These are phyloP conservation scores for Dillenia turbinata DNA, from an alignment of 164 flowering plant genomes.

Conservation along the genomic window DNA sequence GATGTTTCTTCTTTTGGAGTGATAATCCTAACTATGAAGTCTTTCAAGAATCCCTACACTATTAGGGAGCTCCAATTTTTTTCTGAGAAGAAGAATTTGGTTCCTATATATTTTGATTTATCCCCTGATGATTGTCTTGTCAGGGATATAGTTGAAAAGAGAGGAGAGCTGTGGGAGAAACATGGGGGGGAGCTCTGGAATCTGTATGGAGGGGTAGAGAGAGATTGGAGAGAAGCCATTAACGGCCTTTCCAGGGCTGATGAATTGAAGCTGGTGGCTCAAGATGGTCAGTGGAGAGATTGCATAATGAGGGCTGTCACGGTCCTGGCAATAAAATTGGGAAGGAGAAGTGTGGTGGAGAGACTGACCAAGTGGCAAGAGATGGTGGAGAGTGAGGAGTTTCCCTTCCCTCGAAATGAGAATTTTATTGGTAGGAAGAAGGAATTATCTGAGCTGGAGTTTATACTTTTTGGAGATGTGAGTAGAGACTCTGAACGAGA, in stretches of 20 bases:
- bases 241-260: conserved; percentile 62
- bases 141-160: conserved; percentile 80
- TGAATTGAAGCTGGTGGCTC: conserved; percentile 86
- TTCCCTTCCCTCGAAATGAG: conserved; percentile 81
- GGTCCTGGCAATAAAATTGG: conserved; percentile 63
- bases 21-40: conserved; percentile 73
- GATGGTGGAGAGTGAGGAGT: conserved; percentile 76
- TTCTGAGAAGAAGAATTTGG: conserved; percentile 71
- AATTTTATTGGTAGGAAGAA: conserved; percentile 88
- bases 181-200: conserved; percentile 88
- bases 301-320: conserved; percentile 74
- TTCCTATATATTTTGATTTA: conserved; percentile 84
- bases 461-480: conserved; percentile 80
- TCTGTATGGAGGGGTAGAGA: conserved; percentile 78
- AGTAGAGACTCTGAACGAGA: conserved; percentile 78
- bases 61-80: conserved; percentile 82
- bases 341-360: conserved; percentile 83
- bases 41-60: conserved; percentile 78
- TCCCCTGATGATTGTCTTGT: conserved; percentile 78
- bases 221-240: conserved; percentile 90
- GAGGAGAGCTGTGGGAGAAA: conserved; percentile 88
- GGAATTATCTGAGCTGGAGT: conserved; percentile 81
- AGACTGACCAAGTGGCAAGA: conserved; percentile 73
- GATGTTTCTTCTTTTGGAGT: conserved; percentile 72
- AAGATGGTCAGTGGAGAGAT: conserved; percentile 86